Evolutionary conservation across 257 asterid genomes (phyloP), one percentile per base, ranked within the genome.

Genomic region (Forsythia suspensa): DNA sequence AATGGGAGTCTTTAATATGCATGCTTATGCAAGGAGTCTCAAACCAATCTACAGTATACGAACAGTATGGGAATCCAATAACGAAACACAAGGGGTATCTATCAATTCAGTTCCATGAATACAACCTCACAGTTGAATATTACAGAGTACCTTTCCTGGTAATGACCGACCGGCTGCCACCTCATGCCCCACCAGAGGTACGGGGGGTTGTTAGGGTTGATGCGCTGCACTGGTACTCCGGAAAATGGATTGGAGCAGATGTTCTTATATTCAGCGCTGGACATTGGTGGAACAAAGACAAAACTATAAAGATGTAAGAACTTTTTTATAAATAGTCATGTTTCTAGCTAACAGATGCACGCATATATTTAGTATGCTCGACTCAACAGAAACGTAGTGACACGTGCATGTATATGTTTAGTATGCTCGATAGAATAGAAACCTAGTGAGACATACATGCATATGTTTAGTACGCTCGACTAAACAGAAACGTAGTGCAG

Each of bases 1-100:
- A 95, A 77, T 95, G 98, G 99, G 99, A 95, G 9, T 95, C 99
- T 40, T 76, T 95, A 68, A 67, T 92, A 69, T 95, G 99, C 91
- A 88, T 92, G 97, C 85, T 93, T 24, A 80, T 92, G 3, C 90
- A 86, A 84, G 97, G 96, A 13, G 94, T 86, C 42, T 73, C 91
- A 0, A 91, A 95, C 75, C 51, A 41, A 3, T 86, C 98, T 71
- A 84, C 83, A 38, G 71, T 95, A 57, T 88, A 84, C 40, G 97
- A 92, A 84, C 92, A 88, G 44, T 40, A 85, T 29, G 97, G 98
- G 34, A 92, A 80, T 77, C 96, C 99, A 3, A 93, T 95, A 43
- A 86, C 96, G 2, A 95, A 93, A 82, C 98, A 95, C 83, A 90
- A 82, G 73, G 99, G 98, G 36, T 93, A 73, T 77, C 96, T 95